Evolutionary conservation across 176 grass and related monocot species (phyloP).

Genomic region (Carex littledalei): DNA sequence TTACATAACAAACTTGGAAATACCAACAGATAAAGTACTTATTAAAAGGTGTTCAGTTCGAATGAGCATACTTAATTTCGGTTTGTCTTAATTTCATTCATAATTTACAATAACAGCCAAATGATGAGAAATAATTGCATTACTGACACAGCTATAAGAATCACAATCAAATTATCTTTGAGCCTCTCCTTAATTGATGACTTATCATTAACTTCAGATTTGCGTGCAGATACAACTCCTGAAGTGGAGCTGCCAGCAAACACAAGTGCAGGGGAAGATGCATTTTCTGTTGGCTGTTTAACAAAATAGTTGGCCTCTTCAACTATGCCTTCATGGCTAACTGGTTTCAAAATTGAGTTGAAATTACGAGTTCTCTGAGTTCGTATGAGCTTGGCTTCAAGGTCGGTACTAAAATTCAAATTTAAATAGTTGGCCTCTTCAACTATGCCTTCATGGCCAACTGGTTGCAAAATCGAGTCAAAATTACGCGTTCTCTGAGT

Average conservation of each 20-base stretch:
- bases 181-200: conserved; percentile 1
- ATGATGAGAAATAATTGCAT: conserved; percentile 47
- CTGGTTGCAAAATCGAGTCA: not conserved
- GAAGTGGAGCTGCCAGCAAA: not conserved
- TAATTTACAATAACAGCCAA: conserved; percentile 32
- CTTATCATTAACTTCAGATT: conserved; percentile 11
- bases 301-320: not conserved
- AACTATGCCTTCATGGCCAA: not conserved
- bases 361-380: not conserved
- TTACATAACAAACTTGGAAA: not conserved
- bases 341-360: not conserved
- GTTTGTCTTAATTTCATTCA: conserved; percentile 16
- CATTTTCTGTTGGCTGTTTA: not conserved
- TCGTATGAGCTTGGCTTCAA: not conserved
- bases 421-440: conserved; percentile 4
- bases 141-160: conserved; percentile 42
- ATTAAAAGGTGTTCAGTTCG: not conserved
- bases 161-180: conserved; percentile 19
- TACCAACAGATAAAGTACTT: not conserved
- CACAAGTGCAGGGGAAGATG: not conserved
- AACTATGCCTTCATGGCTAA: not conserved
- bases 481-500: not conserved
- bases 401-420: not conserved
- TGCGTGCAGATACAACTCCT: not conserved
- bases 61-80: not conserved